phyloP scores from a whole-genome alignment of 148 eudicot genomes.

The Dysphania ambrosioides region DNA sequence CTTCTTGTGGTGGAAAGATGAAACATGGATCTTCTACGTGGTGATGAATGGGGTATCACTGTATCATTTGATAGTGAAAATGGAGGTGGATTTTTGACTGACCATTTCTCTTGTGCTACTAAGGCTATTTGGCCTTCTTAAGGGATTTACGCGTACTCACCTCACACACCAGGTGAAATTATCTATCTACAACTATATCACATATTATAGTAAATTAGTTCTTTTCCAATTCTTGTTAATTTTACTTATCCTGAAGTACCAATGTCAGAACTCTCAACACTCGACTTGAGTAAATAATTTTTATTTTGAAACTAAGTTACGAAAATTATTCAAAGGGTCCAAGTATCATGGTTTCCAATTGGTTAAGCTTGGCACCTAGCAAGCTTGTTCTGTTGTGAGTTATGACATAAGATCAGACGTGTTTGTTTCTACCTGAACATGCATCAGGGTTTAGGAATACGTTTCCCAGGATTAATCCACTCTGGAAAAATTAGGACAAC shows the following conservation, averaged over 20 bases:
- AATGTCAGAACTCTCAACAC: neutral
- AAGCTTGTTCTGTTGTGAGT: neutral
- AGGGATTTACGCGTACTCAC: conserved; percentile 90
- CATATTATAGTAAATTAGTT: no score
- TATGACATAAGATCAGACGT: conserved; percentile 1
- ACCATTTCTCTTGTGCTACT: conserved; percentile 86
- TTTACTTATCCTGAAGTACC: neutral
- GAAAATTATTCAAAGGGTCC: no score
- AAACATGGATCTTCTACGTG: conserved; percentile 92
- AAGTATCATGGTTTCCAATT: neutral
- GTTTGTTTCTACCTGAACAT: conserved; percentile 5
- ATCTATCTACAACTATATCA: neutral
- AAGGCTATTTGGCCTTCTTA: conserved; percentile 97
- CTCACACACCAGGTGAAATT: conserved; percentile 77
- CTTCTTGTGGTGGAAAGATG: conserved; percentile 82
- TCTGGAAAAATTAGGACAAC: conserved; percentile 94
- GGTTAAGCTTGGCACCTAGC: neutral
- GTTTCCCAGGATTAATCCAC: conserved; percentile 91
- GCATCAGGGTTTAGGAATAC: conserved; percentile 78
- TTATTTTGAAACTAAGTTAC: no score
- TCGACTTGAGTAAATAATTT: neutral
- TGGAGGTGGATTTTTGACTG: conserved; percentile 90
- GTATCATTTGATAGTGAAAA: conserved; percentile 90
- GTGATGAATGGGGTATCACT: conserved; percentile 95
- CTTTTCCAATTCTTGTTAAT: neutral